Base-by-base conservation (phyloP, 2,329 filamentous ascomycete genomes). In the Phoma sp. region DNA sequence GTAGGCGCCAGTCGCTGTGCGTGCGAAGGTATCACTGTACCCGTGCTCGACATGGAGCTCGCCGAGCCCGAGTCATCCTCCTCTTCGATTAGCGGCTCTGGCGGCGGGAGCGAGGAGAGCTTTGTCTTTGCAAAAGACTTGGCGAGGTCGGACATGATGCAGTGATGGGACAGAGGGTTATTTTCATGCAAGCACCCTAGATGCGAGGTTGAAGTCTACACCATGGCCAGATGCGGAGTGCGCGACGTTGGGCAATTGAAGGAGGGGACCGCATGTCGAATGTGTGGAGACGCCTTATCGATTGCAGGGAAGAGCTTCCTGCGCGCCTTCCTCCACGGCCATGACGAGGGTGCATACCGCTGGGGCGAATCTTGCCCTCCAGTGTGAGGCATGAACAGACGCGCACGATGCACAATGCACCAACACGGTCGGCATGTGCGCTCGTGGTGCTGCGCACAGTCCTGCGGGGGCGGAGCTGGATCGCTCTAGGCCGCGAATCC, bases 21-120 rank as follows among this genome's bases (percentile, higher is more conserved):
- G 6, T 86, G 85, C 4, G 90, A 90, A 0, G 93, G 92, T 60
- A 92, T 88, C 58, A 98, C 84, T n/a, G 94, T 98, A 24, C 93
- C 92, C 3, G 92, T 92, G 1, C 93, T 97, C 3, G 93, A 96
- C 33, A 91, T 88, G n/a, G 92, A 96, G 0, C 90, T 96, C 13
- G 90, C 80, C 6, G 82, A 84, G 22, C 74, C 76, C 32, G 76
- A 77, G 43, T 78, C 76, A 58, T 83, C 80, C 58, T 82, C 81
- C 50, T 83, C 77, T 25, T 83, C 70, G 45, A 78, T 41, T 51
- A 71, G 56, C 21, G 52, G 82, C 76, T 70, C 88, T 77, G 67
- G 67, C n/a, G 82, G 78, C n/a, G 85, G 84, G 22, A 86, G 77
- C 54, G 82, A 82, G 58, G 82, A 80, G 60, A 94, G 81, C 77